Conservation (phyloP, 139 green algal genomes). For the Auxenochlorella pyrenoidosa region DNA sequence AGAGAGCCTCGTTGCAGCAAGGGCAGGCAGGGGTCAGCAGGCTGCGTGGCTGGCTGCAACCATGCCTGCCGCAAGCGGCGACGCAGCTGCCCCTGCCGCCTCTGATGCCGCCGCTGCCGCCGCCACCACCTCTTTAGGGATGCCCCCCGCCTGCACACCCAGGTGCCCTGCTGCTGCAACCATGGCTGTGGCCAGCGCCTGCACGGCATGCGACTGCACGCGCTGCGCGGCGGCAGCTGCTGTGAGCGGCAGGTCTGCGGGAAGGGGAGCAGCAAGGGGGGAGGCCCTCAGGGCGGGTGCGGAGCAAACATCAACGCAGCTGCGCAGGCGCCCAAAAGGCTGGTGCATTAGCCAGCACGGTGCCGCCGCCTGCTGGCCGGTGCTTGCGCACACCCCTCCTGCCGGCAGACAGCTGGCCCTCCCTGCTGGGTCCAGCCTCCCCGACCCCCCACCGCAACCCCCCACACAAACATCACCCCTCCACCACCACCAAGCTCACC, state of each 20-base stretch:
- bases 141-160: not conserved
- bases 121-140: not conserved
- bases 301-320: not conserved
- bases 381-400: no score
- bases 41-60: no score
- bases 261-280: not conserved
- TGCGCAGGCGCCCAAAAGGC: not conserved
- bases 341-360: not conserved
- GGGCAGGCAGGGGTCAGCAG: no score
- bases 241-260: slow-evolving; percentile 11
- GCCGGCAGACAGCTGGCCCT: no score
- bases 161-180: not conserved
- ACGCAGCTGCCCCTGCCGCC: not conserved
- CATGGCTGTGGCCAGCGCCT: slow-evolving; percentile 4
- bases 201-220: not conserved
- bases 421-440: no score
- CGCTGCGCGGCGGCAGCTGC: not conserved
- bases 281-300: not conserved
- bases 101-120: not conserved
- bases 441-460: no score
- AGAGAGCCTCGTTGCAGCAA: no score
- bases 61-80: no score
- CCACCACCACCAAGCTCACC: slow-evolving; percentile 14
- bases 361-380: no score
- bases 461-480: no score